A percentile compares a stretch with the other conserved stretches of the same genome.
These are phyloP conservation scores for Ochetophila trinervis DNA, from an alignment of 306 rosid species.

Conservation along the genomic window DNA sequence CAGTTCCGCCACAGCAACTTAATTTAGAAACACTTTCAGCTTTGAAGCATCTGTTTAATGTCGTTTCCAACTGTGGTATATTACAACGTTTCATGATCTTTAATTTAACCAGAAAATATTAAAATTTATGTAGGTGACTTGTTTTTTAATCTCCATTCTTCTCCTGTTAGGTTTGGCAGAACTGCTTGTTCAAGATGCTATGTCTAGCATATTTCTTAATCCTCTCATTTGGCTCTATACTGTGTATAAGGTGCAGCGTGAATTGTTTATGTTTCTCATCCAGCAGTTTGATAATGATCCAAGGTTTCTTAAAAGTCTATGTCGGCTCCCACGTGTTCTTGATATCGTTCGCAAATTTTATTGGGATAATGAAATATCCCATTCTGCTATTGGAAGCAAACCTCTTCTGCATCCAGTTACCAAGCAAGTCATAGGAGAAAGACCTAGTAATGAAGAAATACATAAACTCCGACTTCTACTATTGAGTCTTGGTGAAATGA, in stretches of 20 bases:
- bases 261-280: constrained; percentile 90
- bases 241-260: constrained; percentile 81
- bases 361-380: constrained; percentile 63
- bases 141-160: constrained; percentile 20
- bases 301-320: constrained; percentile 70
- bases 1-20: constrained; percentile 78
- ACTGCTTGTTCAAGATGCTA: constrained; percentile 77
- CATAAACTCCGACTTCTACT: constrained; percentile 92
- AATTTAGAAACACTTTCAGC: constrained; percentile 83
- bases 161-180: constrained; percentile 61
- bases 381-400: constrained; percentile 47
- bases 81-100: constrained; percentile 8
- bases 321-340: constrained; percentile 82
- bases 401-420: constrained; percentile 48
- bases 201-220: constrained; percentile 81
- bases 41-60: constrained; percentile 75
- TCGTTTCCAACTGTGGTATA: constrained; percentile 72
- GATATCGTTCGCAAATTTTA: constrained; percentile 78
- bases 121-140: neutral
- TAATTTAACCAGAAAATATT: constrained; percentile 2
- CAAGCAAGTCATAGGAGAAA: constrained; percentile 47
- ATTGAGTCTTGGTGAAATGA: constrained; percentile 96
- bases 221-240: constrained; percentile 85
- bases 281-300: constrained; percentile 94
- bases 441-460: constrained; percentile 74